Evolutionary conservation across 495 filamentous ascomycete species (phyloP).

Genomic region (Pyrenula massariospora): DNA sequence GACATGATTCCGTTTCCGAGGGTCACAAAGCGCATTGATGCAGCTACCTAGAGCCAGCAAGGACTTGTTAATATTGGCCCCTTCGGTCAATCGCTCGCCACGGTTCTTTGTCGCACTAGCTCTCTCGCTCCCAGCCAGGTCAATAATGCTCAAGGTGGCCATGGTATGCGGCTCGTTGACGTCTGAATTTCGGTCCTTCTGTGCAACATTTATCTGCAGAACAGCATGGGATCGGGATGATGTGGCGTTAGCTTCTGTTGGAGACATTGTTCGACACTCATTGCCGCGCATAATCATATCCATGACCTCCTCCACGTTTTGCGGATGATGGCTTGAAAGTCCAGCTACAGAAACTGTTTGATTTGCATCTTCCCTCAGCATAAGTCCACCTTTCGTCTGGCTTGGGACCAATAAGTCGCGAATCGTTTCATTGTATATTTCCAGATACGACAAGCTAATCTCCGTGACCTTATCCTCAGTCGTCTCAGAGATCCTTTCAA

Average conservation of each 20-base stretch:
- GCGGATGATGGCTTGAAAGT: slow-evolving; percentile 82
- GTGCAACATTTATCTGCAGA: slow-evolving; percentile 89
- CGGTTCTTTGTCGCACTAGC: slow-evolving; percentile 96
- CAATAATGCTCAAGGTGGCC: slow-evolving; percentile 96
- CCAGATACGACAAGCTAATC: slow-evolving; percentile 86
- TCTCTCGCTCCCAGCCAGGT: slow-evolving; percentile 90
- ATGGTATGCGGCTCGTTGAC: slow-evolving; percentile 93
- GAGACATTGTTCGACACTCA: slow-evolving; percentile 88
- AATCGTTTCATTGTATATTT: slow-evolving; percentile 99
- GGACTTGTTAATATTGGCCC: slow-evolving; percentile 99
- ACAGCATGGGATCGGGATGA: slow-evolving; percentile 98
- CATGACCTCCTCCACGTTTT: slow-evolving; percentile 90
- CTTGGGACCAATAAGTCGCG: slow-evolving; percentile 84
- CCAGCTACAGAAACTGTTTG: slow-evolving; percentile 89
- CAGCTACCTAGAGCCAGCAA: slow-evolving; percentile 90
- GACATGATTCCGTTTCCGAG: slow-evolving; percentile 83
- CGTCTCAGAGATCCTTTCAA: slow-evolving; percentile 83
- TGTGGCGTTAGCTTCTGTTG: slow-evolving; percentile 94
- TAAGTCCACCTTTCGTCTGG: slow-evolving; percentile 74
- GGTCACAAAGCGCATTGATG: slow-evolving; percentile 97
- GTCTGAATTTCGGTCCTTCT: slow-evolving; percentile 87
- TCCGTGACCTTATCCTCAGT: slow-evolving; percentile 80
- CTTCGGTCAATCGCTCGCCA: slow-evolving; percentile 82
- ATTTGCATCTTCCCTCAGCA: slow-evolving; percentile 90
- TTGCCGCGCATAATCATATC: slow-evolving; percentile 97